These are phyloP conservation scores for Larix sibirica DNA, from an alignment of 83 land plant genomes.

Conservation along the genomic window DNA sequence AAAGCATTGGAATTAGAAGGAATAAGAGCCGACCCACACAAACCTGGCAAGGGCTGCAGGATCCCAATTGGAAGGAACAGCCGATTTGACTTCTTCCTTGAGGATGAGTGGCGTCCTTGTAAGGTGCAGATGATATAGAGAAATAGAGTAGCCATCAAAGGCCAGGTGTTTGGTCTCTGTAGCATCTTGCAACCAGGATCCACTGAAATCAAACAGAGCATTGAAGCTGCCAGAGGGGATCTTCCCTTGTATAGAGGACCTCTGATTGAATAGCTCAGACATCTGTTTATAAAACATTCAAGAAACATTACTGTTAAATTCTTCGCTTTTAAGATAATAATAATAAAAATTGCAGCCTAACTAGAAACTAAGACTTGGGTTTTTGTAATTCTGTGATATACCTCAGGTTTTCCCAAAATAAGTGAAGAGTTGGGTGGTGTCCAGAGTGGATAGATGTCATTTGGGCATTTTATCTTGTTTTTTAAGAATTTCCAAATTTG, in stretches of 20 bases:
- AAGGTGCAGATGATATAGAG: conserved; percentile 56
- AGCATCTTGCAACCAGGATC: conserved; percentile 69
- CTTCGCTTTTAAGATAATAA: too few relatives aligned
- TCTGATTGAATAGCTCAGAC: conserved; percentile 75
- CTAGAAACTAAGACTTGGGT: too few relatives aligned
- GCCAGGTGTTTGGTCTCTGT: conserved; percentile 63
- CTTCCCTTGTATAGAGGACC: conserved; percentile 60
- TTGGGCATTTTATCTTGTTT: too few relatives aligned
- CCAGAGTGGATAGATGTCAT: too few relatives aligned
- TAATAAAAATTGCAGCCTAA: too few relatives aligned
- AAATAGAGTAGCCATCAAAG: conserved; percentile 72
- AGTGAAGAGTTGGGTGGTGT: too few relatives aligned
- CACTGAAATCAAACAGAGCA: conserved; percentile 54
- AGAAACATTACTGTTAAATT: too few relatives aligned
- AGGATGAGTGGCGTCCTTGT: conserved; percentile 53
- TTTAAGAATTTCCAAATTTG: too few relatives aligned
- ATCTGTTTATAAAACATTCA: conserved; percentile 34
- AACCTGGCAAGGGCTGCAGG: conserved; percentile 52
- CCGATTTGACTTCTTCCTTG: conserved; percentile 54
- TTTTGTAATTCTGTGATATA: not conserved
- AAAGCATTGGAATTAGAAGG: not conserved
- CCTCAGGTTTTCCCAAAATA: not conserved
- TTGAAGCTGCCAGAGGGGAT: conserved; percentile 70
- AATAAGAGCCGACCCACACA: not conserved
- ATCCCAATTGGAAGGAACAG: conserved; percentile 69